phyloP scores from a whole-genome alignment of 2,329 filamentous ascomycete genomes.

The Escovopsis sp. region DNA sequence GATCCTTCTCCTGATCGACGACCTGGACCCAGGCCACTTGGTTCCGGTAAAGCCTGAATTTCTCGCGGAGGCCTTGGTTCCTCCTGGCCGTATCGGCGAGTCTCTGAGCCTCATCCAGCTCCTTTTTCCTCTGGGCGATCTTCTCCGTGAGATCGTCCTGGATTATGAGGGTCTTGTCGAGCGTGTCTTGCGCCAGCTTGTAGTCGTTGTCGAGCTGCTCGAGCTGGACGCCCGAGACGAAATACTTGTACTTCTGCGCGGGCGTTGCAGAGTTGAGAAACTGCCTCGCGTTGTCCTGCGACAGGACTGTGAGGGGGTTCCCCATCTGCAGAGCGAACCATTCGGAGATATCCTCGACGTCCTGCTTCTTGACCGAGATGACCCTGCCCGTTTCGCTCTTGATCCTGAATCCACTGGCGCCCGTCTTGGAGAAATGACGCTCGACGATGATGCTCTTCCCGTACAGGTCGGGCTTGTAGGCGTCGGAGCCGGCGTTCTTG shows the following conservation, averaged over 20 bases:
- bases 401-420: conserved; percentile 72
- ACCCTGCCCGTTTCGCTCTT: conserved; percentile 56
- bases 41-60: conserved; percentile 41
- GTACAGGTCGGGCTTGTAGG: conserved; percentile 70
- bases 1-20: conserved; percentile 50
- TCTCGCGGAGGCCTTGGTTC: conserved; percentile 48
- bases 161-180: conserved; percentile 46
- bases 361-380: conserved; percentile 69
- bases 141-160: conserved; percentile 22
- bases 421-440: conserved; percentile 64
- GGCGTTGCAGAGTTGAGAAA: conserved; percentile 79
- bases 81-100: conserved; percentile 52
- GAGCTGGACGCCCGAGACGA: conserved; percentile 84
- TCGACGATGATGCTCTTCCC: conserved; percentile 83
- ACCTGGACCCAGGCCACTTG: conserved; percentile 86
- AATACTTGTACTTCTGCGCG: conserved; percentile 87
- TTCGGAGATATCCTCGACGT: conserved; percentile 86
- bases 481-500: conserved; percentile 77
- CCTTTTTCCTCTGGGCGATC: conserved; percentile 22
- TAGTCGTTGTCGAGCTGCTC: conserved; percentile 90
- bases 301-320: conserved; percentile 90
- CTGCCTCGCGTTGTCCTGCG: conserved; percentile 85
- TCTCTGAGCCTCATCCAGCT: conserved; percentile 44
- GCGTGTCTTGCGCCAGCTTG: conserved; percentile 60
- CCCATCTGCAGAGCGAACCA: conserved; percentile 90